phyloP scores from a whole-genome alignment of 2,329 filamentous ascomycete genomes.

The Fonsecaea pugnacius region DNA sequence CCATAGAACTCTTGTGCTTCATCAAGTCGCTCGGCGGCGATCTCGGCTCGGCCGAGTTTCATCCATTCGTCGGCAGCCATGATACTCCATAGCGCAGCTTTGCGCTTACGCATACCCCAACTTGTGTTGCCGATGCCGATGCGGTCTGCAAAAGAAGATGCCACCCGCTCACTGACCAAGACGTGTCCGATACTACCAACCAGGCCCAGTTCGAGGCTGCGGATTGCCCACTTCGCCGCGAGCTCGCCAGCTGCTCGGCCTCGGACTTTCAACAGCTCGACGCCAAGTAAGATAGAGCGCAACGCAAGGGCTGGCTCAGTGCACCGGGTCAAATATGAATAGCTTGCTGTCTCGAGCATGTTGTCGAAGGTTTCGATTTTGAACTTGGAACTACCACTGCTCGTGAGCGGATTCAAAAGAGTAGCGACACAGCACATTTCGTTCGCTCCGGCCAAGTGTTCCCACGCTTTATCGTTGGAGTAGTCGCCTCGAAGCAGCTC shows the following conservation, averaged over 20 bases:
- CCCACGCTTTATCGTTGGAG: constrained; percentile 95
- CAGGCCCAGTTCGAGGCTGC: constrained; percentile 77
- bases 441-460: constrained; percentile 87
- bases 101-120: constrained; percentile 75
- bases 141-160: constrained; percentile 79
- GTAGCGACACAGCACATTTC: constrained; percentile 92
- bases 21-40: constrained; percentile 77
- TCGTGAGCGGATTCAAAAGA: constrained; percentile 71
- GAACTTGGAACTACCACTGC: constrained; percentile 73
- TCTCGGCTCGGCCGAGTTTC: constrained; percentile 72
- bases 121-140: constrained; percentile 66
- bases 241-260: constrained; percentile 82
- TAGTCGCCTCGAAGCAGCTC: constrained; percentile 88
- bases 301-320: constrained; percentile 77
- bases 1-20: constrained; percentile 65
- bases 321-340: constrained; percentile 89
- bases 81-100: constrained; percentile 87
- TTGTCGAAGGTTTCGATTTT: constrained; percentile 81
- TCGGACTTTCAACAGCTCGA: constrained; percentile 81
- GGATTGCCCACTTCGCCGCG: constrained; percentile 81
- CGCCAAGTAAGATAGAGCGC: constrained; percentile 73
- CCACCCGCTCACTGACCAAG: constrained; percentile 82
- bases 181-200: constrained; percentile 71
- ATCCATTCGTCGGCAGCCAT: constrained; percentile 85
- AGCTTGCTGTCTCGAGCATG: constrained; percentile 86